These are phyloP conservation scores for Nakazawaea sp. DNA, from an alignment of 805 yeast species.

Conservation along the genomic window DNA sequence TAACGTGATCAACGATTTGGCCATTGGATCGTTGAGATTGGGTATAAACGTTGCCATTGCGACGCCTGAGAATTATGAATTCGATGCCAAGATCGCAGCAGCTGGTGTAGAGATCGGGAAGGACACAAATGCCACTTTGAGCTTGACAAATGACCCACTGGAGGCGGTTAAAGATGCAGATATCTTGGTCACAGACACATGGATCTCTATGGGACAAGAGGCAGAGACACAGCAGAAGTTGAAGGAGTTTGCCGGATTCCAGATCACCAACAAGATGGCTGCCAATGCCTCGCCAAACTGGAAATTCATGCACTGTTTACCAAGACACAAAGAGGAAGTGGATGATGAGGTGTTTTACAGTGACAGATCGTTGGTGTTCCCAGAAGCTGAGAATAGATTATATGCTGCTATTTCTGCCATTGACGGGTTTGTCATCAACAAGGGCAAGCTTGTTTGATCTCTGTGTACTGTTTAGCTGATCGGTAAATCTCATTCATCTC, in stretches of 20 bases:
- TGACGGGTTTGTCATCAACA: slow-evolving; percentile 82
- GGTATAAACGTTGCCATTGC: slow-evolving; percentile 83
- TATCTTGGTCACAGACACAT: slow-evolving; percentile 90
- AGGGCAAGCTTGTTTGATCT: slow-evolving; percentile 40
- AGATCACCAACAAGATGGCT: slow-evolving; percentile 65
- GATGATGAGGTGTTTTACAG: slow-evolving; percentile 88
- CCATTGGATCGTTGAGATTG: slow-evolving; percentile 76
- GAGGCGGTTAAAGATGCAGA: slow-evolving; percentile 70
- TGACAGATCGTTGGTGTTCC: slow-evolving; percentile 78
- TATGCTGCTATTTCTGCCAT: slow-evolving; percentile 95
- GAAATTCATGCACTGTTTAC: slow-evolving; percentile 97
- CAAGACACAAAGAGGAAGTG: slow-evolving; percentile 93
- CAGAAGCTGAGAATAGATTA: slow-evolving; percentile 92
- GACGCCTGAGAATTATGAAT: slow-evolving; percentile 70
- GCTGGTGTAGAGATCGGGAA: slow-evolving; percentile 48
- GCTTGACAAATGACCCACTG: slow-evolving; percentile 65
- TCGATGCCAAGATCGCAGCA: slow-evolving; percentile 46
- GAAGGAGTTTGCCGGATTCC: slow-evolving; percentile 81
- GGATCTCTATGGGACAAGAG: slow-evolving; percentile 98
- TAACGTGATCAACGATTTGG: slow-evolving; percentile 89
- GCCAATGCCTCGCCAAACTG: slow-evolving; percentile 60
- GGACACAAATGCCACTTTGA: slow-evolving; percentile 46
- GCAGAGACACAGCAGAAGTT: slow-evolving; percentile 63
- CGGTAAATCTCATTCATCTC: too few species aligned
- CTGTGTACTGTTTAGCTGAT: too few species aligned